These are phyloP conservation scores for Epichloe baconii DNA, from an alignment of 2,329 filamentous ascomycete genomes.

Conservation along the genomic window DNA sequence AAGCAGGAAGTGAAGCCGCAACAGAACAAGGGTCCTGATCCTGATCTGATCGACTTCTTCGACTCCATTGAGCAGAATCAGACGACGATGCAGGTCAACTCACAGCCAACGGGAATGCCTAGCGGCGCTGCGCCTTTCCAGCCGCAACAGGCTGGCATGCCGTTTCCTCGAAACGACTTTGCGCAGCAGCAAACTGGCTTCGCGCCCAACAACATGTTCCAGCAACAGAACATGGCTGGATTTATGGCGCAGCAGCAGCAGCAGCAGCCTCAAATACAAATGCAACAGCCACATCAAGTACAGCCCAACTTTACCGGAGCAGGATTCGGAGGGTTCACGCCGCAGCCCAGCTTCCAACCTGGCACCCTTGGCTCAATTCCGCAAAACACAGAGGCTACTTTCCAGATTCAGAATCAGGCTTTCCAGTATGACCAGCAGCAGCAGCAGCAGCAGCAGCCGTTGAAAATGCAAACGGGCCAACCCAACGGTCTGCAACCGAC, in stretches of 20 bases:
- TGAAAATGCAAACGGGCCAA: constrained; percentile 21
- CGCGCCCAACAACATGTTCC: constrained; percentile 18
- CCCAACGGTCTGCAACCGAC: constrained; percentile 29
- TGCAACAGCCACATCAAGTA: constrained; percentile 23
- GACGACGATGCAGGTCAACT: constrained; percentile 46
- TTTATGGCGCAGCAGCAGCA: constrained; percentile 15
- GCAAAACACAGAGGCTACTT: constrained; percentile 40
- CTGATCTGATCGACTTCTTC: constrained; percentile 88
- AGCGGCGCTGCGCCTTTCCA: constrained; percentile 23
- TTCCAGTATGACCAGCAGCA: constrained; percentile 11
- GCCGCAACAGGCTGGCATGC: constrained; percentile 24
- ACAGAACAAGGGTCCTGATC: constrained; percentile 49
- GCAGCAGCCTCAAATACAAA: constrained; percentile 11
- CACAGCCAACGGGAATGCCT: constrained; percentile 21
- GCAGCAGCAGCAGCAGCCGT: constrained; percentile 10
- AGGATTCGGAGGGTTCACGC: constrained; percentile 73
- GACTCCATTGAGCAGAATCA: constrained; percentile 86
- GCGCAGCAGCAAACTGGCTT: constrained; percentile 16
- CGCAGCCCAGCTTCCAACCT: constrained; percentile 45
- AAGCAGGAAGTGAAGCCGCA: constrained; percentile 30
- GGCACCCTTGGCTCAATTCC: constrained; percentile 41
- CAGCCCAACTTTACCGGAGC: constrained; percentile 50
- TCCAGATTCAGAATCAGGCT: constrained; percentile 26
- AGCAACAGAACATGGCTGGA: constrained; percentile 15
- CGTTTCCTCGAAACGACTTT: constrained; percentile 15